phyloP scores from a whole-genome alignment of 1,284 basidiomycete species.

The Neotropicomus parvogracilis region DNA sequence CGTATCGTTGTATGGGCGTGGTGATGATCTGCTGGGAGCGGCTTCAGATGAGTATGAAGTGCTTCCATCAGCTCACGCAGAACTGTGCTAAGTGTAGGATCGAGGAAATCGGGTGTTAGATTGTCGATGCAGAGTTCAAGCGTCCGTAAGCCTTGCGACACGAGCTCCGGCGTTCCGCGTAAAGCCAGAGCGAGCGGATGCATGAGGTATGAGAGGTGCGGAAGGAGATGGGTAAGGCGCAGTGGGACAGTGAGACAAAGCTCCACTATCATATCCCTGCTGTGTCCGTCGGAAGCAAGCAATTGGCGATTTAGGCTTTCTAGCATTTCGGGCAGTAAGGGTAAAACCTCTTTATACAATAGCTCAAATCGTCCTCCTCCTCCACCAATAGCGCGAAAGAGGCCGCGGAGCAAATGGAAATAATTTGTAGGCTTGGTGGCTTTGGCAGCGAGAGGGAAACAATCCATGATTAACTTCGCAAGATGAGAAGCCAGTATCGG shows the following conservation, averaged over 20 bases:
- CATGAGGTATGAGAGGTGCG: constrained; percentile 96
- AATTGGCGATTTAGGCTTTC: constrained; percentile 92
- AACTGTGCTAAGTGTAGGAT: constrained; percentile 93
- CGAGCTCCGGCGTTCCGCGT: constrained; percentile 83
- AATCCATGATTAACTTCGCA: constrained; percentile 94
- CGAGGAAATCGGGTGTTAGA: constrained; percentile 96
- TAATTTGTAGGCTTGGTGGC: constrained; percentile 91
- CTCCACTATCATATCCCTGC: constrained; percentile 92
- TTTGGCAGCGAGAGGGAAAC: constrained; percentile 91
- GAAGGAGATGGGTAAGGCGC: constrained; percentile 92
- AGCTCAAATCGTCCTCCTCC: constrained; percentile 92
- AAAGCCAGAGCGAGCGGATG: constrained; percentile 92
- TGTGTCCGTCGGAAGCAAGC: constrained; percentile 72
- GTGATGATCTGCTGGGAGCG: constrained; percentile 86
- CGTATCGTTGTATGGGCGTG: constrained; percentile 95
- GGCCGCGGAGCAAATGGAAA: constrained; percentile 88
- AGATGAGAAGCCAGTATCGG: constrained; percentile 90
- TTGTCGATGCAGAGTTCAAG: constrained; percentile 99
- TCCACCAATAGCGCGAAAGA: constrained; percentile 96
- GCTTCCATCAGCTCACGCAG: constrained; percentile 94
- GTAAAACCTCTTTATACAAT: constrained; percentile 95
- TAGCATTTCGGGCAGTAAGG: constrained; percentile 94
- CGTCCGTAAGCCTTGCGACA: constrained; percentile 94
- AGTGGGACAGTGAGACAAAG: constrained; percentile 96
- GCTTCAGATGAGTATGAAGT: constrained; percentile 86